Base-by-base conservation (phyloP, 75 land plant genomes). In the Larix kaempferi region DNA sequence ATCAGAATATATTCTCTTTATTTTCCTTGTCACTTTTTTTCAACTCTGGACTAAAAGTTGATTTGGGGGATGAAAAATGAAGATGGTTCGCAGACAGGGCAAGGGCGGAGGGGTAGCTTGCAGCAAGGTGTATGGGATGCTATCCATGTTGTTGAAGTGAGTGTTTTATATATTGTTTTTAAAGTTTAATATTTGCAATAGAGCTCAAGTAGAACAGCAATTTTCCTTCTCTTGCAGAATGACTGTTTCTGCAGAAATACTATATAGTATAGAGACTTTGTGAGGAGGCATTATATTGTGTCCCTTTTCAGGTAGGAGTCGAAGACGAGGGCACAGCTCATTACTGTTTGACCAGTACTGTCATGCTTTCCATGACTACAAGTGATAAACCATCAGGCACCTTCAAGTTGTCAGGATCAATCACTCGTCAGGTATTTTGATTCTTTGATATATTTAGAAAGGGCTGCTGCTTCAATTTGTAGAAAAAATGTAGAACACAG, bases 111-210 rank as follows among this genome's bases (percentile, higher is more conserved):
- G 77, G 92, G 94, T 52, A 82, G 82, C 76, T 67, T 95, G 78
- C 85, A 93, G 76, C 89, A 91, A 74, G 98, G 98, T 55, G 82
- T 89, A 58, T 95, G 98, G 98, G 98, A 95, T 81, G 98, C 98
- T 22, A 95, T 95, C 73, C 98, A 95, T 82, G 92, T 96, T 59
- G 87, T 96, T 78, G 89, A 96, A 93, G 97, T 86, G 56, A 66
- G 66, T n/a, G 8, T 16, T 25, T 37, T 73, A 57, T 0, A 77
- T 14, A 78, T 79, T 78, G 81, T 76, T 81, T 82, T 71, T 16
- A 54, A 16, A 66, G 55, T 56, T 57, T 67, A 8, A 5, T 55
- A 39, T n/a, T 44, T 58, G 57, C 61, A 29, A 39, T 60, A 55
- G 22, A 35, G 19, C 49, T 21, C 41, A 8, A 64, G 49, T 41